phyloP scores from a whole-genome alignment of 2,329 filamentous ascomycete genomes.

The Aspergillus fijiensis region DNA sequence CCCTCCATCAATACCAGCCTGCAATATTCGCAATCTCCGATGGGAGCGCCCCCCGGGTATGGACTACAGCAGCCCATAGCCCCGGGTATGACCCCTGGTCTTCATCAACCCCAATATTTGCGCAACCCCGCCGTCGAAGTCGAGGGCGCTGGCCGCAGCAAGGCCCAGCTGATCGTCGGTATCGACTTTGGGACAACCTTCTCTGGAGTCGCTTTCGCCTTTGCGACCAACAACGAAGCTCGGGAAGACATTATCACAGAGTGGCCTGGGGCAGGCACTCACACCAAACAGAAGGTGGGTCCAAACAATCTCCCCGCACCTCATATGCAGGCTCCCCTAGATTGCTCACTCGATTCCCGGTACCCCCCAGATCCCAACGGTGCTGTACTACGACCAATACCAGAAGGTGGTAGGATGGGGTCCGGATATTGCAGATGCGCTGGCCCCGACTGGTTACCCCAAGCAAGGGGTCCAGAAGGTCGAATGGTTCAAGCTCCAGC shows the following conservation, averaged over 20 bases:
- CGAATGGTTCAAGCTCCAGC: slow-evolving; percentile 99
- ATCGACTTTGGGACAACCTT: slow-evolving; percentile 99
- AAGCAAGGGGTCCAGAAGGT: slow-evolving; percentile 98
- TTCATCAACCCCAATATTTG: slow-evolving; percentile 31
- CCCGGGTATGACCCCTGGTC: slow-evolving; percentile 27
- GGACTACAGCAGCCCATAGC: slow-evolving; percentile 39
- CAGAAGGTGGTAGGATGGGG: slow-evolving; percentile 99
- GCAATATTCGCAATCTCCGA: slow-evolving; percentile 48
- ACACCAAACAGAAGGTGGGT: slow-evolving; percentile 94
- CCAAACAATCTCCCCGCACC: neutral
- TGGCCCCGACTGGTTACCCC: slow-evolving; percentile 94
- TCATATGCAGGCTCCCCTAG: neutral
- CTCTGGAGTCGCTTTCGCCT: slow-evolving; percentile 90
- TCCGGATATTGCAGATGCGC: slow-evolving; percentile 93
- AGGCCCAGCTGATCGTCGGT: slow-evolving; percentile 95
- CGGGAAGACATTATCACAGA: slow-evolving; percentile 99
- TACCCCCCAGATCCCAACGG: slow-evolving; percentile 75
- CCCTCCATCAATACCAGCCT: slow-evolving; percentile 57
- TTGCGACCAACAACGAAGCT: slow-evolving; percentile 92
- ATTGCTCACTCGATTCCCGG: slow-evolving; percentile 12
- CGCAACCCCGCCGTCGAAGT: slow-evolving; percentile 61
- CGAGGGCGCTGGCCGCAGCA: slow-evolving; percentile 83
- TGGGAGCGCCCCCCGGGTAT: slow-evolving; percentile 47
- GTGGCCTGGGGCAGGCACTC: slow-evolving; percentile 96
- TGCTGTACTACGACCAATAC: slow-evolving; percentile 99